Conservation (phyloP, 192 early-diverging fungal species). For the Neocallimastix lanati region DNA sequence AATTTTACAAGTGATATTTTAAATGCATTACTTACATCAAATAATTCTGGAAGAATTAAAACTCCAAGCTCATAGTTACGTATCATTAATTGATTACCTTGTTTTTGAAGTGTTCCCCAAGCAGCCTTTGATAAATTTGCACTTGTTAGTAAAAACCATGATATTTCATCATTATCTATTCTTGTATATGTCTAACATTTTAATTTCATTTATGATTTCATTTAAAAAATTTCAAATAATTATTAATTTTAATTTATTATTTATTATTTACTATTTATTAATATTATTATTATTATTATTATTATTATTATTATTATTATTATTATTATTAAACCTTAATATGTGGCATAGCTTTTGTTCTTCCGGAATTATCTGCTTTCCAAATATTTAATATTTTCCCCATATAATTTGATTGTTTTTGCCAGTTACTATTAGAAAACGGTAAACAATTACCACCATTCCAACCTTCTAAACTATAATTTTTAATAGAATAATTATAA, state of each 20-base stretch:
- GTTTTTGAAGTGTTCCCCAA: conserved; percentile 36
- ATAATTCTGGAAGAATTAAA: conserved; percentile 28
- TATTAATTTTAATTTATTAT: too few relatives aligned
- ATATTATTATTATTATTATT: too few relatives aligned
- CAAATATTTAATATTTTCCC: conserved; percentile 24
- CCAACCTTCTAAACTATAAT: conserved; percentile 47
- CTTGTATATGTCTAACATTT: conserved; percentile 3
- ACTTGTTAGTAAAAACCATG: conserved; percentile 16
- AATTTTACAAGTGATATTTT: too few relatives aligned
- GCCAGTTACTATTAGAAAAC: conserved; percentile 23
- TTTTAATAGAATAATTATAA: too few relatives aligned
- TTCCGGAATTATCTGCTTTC: conserved; percentile 20
- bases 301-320: too few relatives aligned
- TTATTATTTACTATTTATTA: too few relatives aligned
- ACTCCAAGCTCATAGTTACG: conserved; percentile 51
- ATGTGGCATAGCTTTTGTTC: conserved; percentile 45
- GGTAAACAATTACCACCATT: conserved; percentile 16
- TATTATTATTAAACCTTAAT: too few relatives aligned
- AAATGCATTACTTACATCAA: conserved; percentile 20
- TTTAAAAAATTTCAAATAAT: too few relatives aligned
- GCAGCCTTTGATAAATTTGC: conserved; percentile 48
- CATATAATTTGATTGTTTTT: conserved; percentile 29
- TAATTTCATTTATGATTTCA: too few relatives aligned
- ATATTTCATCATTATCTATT: conserved; percentile 13
- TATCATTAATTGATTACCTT: conserved; percentile 27